Base-by-base conservation (phyloP, 129 eudicot genomes). In the Tanacetum coccineum region DNA sequence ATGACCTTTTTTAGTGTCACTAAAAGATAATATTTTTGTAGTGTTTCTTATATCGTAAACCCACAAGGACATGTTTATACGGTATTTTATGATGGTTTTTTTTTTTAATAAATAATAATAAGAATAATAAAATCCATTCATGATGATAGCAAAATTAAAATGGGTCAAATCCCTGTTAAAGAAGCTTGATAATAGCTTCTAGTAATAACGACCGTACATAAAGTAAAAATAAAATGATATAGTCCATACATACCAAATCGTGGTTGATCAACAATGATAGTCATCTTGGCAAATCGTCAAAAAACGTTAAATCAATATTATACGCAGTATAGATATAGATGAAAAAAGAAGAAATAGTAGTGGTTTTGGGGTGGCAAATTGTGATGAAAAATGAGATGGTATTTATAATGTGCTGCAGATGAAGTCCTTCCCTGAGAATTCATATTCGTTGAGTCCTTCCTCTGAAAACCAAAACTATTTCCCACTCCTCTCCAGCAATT, bases 341-440 rank as follows among this genome's bases (percentile, higher is more conserved):
- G 26, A 26, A 13, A 19, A 17, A 2, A 30, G 28, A 12, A 49
- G 30, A 17, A 13, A 21, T 20, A 21, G 13, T 48, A 2, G 11
- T 3, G 53, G 47, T 21, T n/a, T 59, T 8, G 19, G 62, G 62
- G 8, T 15, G 44, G 15, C 62, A 59, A 49, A 50, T 48, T 60
- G 70, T 40, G 21, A 17, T 49, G 62, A 18, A 55, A 65, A 74
- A 58, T 19, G 5, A 13, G 70, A 58, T 28, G 73, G 76, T 81
- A 87, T 87, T 76, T 87, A 87, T 87, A 87, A 25, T 4, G 15
- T 5, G 83, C 87, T 89, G 89, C 88, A 81, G 42, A 58, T 49
- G 14, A 36, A 71, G 90, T 80, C 90, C 88, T 84, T 80, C 80
- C 81, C 84, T 77, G 90, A 82, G 82, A 84, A 52, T 84, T 81